Base-by-base conservation (phyloP, 192 early-diverging fungal species). In the Coemansia sp. region DNA sequence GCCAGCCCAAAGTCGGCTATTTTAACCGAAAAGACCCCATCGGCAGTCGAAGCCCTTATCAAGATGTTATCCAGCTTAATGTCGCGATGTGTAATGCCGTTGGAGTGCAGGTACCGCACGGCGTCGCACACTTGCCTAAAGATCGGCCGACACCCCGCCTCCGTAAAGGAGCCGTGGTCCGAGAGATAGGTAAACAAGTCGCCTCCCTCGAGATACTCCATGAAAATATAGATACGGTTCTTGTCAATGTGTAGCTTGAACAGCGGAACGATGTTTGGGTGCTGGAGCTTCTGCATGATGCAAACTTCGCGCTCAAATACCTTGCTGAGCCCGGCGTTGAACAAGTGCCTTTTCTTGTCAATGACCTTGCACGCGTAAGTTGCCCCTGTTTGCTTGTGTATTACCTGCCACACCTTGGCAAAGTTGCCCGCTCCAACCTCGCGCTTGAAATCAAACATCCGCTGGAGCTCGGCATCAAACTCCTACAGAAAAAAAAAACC, bases 31-130 rank as follows among this genome's bases (percentile, higher is more conserved):
- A 35, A 39, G 7, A 67, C 53, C 10, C 60, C 35, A 10, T 65
- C 68, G 53, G 35, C 43, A 0, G 65, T 47, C 11, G 63, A 39
- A 14, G 43, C 45, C 41, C 73, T 77, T 34, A 82, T 77, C 53
- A 82, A 58, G 28, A 92, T 81, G 64, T 91, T 92, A 59, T 93
- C 92, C 0, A 91, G 91, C 75, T 99, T 99, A 20, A 99, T 77
- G 72, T 99, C 97, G 18, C 97, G 89, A 75, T 99, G 97, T 2
- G 87, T 92, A n/a, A 98, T 92, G 23, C 90, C 89, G 28, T 85
- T 78, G 7, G 74, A 70, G 66, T 98, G 96, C 6, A 98, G 83
- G 68, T 95, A 98, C 68, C 76, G 74, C 23, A 84, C 68, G 11
- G 83, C 77, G 38, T 62, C 67, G 64, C 68, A 77, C 31, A 79